A percentile compares a stretch with the other conserved stretches of the same genome.
Conservation (phyloP, 202 grass and related monocot species). For the Panicum hallii region DNA sequence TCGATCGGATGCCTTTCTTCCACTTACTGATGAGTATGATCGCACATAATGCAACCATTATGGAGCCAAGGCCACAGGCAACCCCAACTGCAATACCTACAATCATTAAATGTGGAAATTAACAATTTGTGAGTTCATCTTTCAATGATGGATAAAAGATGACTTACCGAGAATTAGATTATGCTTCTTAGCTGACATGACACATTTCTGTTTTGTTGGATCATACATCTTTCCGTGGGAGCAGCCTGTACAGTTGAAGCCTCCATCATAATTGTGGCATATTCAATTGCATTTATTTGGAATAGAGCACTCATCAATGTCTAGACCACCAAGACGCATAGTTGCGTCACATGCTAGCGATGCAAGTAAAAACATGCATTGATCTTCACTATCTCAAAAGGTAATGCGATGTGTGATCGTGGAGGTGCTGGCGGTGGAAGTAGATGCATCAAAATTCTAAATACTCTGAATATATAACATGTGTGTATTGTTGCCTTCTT, state of each 20-base stretch:
- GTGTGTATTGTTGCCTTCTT: background rate
- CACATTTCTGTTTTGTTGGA: background rate
- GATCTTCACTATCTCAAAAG: background rate
- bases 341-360: too few species aligned
- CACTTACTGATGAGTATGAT: background rate
- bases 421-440: background rate
- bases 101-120: background rate
- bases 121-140: background rate
- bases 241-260: background rate
- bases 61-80: background rate
- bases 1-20: slow-evolving; percentile 37
- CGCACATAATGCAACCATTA: background rate
- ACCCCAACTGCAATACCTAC: slow-evolving; percentile 24
- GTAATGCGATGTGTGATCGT: background rate
- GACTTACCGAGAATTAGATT: slow-evolving; percentile 31
- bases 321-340: background rate
- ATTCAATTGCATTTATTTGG: background rate
- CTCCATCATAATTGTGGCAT: background rate
- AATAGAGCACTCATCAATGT: background rate
- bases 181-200: background rate
- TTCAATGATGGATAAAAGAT: background rate
- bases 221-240: slow-evolving; percentile 5
- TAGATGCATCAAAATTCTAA: background rate
- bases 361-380: background rate
- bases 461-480: background rate